Base-by-base conservation (phyloP, 345 rosid genomes). In the Odontarrhena argentea region DNA sequence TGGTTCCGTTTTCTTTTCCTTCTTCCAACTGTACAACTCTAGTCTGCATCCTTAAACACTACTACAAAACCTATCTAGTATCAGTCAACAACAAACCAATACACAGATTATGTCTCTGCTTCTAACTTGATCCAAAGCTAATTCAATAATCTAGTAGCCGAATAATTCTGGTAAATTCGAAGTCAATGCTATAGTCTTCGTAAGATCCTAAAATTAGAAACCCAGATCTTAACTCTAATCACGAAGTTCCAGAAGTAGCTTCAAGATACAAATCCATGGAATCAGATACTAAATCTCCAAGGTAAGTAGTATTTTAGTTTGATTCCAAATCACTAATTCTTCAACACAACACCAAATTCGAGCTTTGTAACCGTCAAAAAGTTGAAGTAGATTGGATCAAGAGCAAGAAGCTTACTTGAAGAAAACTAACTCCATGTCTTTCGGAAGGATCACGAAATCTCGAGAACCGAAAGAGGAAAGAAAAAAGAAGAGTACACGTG, bases 1-100 rank as follows among this genome's bases (percentile, higher is more conserved):
- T 18, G 76, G 65, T 51, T 4, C 78, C 60, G 59, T 77, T 72
- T 70, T 86, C 96, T 74, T 83, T 88, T 25, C 84, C 95, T 63
- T 91, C 96, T 78, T 91, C 99, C 41, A 82, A 59, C 3, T 77
- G 73, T 54, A 78, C 74, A 25, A 74, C 82, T 83, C 89, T 80
- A 54, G 69, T 71, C 74, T 82, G 91, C 92, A 87, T 87, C 78
- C 41, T 68, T 64, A 35, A 43, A 32, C 44, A 26, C 57, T 63
- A 2, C 48, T 13, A 54, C 62, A 55, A 65, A 28, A 3, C 3
- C 32, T 54, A 6, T 11, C 60, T 64, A 64, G 41, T 50, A 43
- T 22, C 60, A 56, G 34, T 49, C 66, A 30, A 72, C 32, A 49
- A 48, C 26, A 53, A 52, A 52, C 38, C 8, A 12, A 30, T 8